Conservation (phyloP, 1,139 yeast genomes). For the Magnusiomyces tetraspermus region DNA sequence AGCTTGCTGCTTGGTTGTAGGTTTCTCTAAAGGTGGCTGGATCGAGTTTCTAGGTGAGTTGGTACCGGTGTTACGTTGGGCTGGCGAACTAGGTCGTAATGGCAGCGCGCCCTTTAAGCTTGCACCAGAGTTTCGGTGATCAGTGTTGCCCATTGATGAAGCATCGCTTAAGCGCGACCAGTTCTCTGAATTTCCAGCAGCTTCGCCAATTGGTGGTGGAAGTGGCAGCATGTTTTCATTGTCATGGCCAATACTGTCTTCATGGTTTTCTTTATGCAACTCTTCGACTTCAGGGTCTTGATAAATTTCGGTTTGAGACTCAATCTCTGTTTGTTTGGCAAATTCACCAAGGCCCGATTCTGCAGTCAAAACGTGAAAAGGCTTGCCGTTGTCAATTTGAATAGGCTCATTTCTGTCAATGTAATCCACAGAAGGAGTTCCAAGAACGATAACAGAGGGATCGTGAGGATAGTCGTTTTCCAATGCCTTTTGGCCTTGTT, state of each 20-base stretch:
- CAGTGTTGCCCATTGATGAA: not conserved
- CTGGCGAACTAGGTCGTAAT: not conserved
- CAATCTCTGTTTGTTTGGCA: conserved; percentile 19
- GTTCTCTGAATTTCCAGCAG: not conserved
- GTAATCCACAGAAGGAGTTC: not conserved
- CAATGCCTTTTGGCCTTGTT: not conserved
- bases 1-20: not conserved
- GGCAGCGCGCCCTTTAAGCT: not conserved
- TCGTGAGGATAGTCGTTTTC: not conserved
- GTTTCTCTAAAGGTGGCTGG: not conserved
- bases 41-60: not conserved
- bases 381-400: too few relatives aligned
- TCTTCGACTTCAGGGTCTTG: not conserved
- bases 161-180: conserved; percentile 1
- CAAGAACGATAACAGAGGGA: not conserved
- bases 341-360: conserved; percentile 18
- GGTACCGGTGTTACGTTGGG: not conserved
- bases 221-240: not conserved
- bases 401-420: too few relatives aligned
- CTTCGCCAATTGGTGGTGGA: not conserved
- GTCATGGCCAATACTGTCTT: not conserved
- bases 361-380: not conserved
- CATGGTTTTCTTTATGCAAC: not conserved
- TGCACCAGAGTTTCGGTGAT: not conserved
- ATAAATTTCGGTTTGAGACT: not conserved